These are phyloP conservation scores for Fusarium palustre DNA, from an alignment of 2,329 filamentous ascomycete species.

Conservation along the genomic window DNA sequence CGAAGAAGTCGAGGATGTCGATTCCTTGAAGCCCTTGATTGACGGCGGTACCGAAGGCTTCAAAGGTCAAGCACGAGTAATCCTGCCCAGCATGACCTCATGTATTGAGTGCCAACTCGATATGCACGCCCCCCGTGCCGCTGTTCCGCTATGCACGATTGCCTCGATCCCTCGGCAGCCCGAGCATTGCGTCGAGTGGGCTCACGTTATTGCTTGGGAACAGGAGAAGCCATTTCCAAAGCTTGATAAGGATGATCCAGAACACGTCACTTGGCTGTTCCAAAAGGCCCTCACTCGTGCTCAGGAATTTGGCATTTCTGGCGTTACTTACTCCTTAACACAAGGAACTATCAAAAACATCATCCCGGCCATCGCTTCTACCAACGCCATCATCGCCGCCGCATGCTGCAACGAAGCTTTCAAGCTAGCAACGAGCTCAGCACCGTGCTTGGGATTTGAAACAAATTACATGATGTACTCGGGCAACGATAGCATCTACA, in stretches of 20 bases:
- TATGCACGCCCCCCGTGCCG: slow-evolving; percentile 97
- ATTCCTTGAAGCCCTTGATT: slow-evolving; percentile 91
- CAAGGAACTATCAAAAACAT: slow-evolving; percentile 99
- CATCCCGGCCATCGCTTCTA: slow-evolving; percentile 97
- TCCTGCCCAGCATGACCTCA: slow-evolving; percentile 90
- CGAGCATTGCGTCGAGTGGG: slow-evolving; percentile 99
- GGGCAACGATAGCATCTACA: slow-evolving; percentile 94
- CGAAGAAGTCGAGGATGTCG: slow-evolving; percentile 78
- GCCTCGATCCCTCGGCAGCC: slow-evolving; percentile 96
- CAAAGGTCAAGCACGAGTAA: slow-evolving; percentile 94
- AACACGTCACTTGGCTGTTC: slow-evolving; percentile 98
- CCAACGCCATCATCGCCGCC: slow-evolving; percentile 95
- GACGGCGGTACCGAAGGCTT: slow-evolving; percentile 98
- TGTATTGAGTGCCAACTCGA: slow-evolving; percentile 99
- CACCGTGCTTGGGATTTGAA: slow-evolving; percentile 80
- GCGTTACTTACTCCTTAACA: slow-evolving; percentile 94
- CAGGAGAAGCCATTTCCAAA: slow-evolving; percentile 82
- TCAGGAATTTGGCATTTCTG: slow-evolving; percentile 87
- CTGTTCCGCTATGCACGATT: slow-evolving; percentile 94
- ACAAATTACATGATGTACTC: slow-evolving; percentile 99
- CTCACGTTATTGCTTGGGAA: slow-evolving; percentile 97
- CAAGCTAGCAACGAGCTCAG: slow-evolving; percentile 87
- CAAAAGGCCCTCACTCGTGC: slow-evolving; percentile 84
- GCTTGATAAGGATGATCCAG: slow-evolving; percentile 95
- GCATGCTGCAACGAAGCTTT: slow-evolving; percentile 97